Evolutionary conservation across 2,329 filamentous ascomycete species (phyloP), one percentile per base, ranked within the genome.

Genomic region (Xylariales sp.): DNA sequence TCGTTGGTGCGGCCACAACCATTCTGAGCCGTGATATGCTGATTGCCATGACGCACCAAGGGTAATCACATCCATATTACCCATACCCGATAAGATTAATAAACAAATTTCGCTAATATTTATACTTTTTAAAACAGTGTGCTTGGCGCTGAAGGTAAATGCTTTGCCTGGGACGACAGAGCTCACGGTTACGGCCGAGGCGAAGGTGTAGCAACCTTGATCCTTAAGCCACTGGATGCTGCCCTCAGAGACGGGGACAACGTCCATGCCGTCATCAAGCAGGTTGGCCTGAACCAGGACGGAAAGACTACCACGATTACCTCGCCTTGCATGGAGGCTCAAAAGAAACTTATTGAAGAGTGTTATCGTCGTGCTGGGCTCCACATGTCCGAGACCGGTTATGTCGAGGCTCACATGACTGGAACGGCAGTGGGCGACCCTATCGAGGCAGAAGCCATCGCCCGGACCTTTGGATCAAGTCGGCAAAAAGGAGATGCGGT

Each of bases 181-280:
- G 69, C 62, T 4, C 57, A 63, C 38, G 72, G 71, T 1, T 75
- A 72, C 46, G 66, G 57, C 1, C 57, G 69, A 6, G 69, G 67
- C 3, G 70, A 75, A 44, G 70, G 68, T 3, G 50, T 63, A 15
- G 63, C 51, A 1, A 52, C 59, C 16, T 33, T 74, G 4, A 38
- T 71, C 2, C 38, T 74, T 3, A 73, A 73, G 47, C 59, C 52
- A 1, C 51, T 73, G 0, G 52, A 55, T 5, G 57, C 63, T 35
- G 70, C 70, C 2, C 32, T 72, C 5, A 43, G 47, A 13, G 66
- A 66, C 33, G 60, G 61, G 5, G 63, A 73, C 44, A 54, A 54
- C 1, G 54, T 63, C 14, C 45, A 27, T 5, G 40, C 37, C 3
- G 37, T 42, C 6, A 40, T 42, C 10, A 17, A 32, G 5, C 33